These are phyloP conservation scores for Tricladium varicosporioides DNA, from an alignment of 2,329 filamentous ascomycete genomes.

Conservation along the genomic window DNA sequence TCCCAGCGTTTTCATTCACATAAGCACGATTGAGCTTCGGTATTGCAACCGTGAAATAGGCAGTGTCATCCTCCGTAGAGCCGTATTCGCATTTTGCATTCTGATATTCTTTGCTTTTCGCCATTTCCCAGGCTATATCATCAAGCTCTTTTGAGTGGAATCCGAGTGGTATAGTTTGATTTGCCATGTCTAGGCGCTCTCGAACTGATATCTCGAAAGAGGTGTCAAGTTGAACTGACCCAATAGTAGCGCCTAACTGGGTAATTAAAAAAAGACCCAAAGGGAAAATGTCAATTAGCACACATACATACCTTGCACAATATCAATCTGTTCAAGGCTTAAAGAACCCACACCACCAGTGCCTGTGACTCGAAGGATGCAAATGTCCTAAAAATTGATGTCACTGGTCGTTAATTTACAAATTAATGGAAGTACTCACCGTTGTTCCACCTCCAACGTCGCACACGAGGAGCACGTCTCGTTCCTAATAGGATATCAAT, in stretches of 20 bases:
- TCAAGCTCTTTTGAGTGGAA: conserved; percentile 28
- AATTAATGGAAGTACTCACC: not conserved
- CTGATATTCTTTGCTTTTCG: conserved; percentile 39
- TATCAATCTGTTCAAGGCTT: conserved; percentile 18
- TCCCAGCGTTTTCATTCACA: conserved; percentile 32
- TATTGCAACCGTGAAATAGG: conserved; percentile 36
- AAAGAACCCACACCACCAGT: conserved; percentile 29
- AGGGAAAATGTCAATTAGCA: no score
- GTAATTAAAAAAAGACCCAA: not conserved
- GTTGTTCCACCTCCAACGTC: conserved; percentile 50
- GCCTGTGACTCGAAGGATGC: conserved; percentile 36
- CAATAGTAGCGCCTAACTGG: conserved; percentile 27
- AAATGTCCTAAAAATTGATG: conserved; percentile 35
- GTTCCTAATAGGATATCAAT: conserved; percentile 7
- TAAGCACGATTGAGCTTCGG: conserved; percentile 34
- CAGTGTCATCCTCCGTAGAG: conserved; percentile 34
- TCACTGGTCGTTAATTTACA: not conserved
- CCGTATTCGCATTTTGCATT: conserved; percentile 41
- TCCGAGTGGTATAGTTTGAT: conserved; percentile 24
- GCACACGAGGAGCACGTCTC: conserved; percentile 45
- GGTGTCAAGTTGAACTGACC: conserved; percentile 40
- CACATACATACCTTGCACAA: conserved; percentile 16
- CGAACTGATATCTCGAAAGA: conserved; percentile 38
- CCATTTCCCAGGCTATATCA: conserved; percentile 40
- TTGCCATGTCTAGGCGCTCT: conserved; percentile 31